These are phyloP conservation scores for Chrysoporthe deuterocubensis DNA, from an alignment of 2,329 filamentous ascomycete species.

Conservation along the genomic window DNA sequence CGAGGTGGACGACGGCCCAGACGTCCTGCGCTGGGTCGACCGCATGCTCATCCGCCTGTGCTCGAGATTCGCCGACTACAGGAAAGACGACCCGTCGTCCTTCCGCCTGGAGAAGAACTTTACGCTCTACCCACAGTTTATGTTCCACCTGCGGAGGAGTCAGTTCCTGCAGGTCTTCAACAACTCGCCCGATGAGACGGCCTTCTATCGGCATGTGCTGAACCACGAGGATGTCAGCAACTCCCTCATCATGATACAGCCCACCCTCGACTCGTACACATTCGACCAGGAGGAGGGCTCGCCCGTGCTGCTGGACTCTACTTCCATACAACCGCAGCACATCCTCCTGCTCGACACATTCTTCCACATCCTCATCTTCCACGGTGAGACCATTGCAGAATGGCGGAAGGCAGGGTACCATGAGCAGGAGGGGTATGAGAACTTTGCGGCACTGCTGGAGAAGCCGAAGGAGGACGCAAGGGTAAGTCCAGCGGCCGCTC, in stretches of 20 bases:
- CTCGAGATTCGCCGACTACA: conserved; percentile 95
- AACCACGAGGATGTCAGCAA: conserved; percentile 98
- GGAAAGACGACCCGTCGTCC: conserved; percentile 96
- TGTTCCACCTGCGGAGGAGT: conserved; percentile 97
- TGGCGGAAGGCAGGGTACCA: conserved; percentile 99
- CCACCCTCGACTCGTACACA: conserved; percentile 94
- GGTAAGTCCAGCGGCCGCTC: conserved; percentile 55
- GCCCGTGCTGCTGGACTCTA: conserved; percentile 94
- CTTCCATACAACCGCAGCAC: conserved; percentile 92
- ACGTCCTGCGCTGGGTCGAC: conserved; percentile 97
- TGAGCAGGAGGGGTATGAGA: conserved; percentile 97
- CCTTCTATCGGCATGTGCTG: conserved; percentile 96
- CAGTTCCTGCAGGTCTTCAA: conserved; percentile 99
- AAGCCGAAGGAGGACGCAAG: conserved; percentile 96
- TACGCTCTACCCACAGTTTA: conserved; percentile 97
- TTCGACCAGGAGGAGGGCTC: conserved; percentile 93
- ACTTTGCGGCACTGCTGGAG: conserved; percentile 85
- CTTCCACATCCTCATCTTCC: conserved; percentile 99
- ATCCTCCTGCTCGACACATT: conserved; percentile 96
- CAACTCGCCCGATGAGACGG: conserved; percentile 97
- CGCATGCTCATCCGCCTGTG: conserved; percentile 97
- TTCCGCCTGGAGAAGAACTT: conserved; percentile 99
- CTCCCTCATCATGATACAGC: conserved; percentile 98
- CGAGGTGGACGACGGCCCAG: conserved; percentile 97
- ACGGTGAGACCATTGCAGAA: conserved; percentile 95